phyloP scores from a whole-genome alignment of 2,329 filamentous ascomycete species.

The Tolypocladium ophioglossoides region DNA sequence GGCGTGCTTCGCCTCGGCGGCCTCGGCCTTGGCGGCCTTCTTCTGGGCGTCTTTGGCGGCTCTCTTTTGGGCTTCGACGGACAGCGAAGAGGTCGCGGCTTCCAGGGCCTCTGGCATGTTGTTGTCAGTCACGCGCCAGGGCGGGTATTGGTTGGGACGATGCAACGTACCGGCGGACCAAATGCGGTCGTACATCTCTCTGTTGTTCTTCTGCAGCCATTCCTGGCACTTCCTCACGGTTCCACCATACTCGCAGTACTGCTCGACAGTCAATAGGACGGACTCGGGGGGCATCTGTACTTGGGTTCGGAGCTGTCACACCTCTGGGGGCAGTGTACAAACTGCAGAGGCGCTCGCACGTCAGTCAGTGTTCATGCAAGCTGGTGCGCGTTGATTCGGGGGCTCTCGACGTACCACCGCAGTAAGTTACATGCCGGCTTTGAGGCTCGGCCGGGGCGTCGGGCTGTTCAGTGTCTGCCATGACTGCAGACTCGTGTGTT shows the following conservation, averaged over 20 bases:
- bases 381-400: not conserved
- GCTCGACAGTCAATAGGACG: conserved; percentile 19
- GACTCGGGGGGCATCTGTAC: not conserved
- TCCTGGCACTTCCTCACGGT: conserved; percentile 95
- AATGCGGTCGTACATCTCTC: conserved; percentile 63
- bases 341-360: conserved; percentile 28
- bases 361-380: conserved; percentile 2
- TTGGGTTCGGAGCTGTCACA: conserved; percentile 20
- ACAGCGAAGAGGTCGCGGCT: conserved; percentile 76
- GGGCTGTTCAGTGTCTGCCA: conserved; percentile 43
- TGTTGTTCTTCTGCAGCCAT: conserved; percentile 73
- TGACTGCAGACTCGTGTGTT: conserved; percentile 20
- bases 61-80: conserved; percentile 84
- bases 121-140: not conserved
- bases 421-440: conserved; percentile 43
- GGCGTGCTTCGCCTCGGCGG: conserved; percentile 71
- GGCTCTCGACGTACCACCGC: conserved; percentile 38
- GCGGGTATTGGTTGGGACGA: not conserved
- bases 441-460: conserved; percentile 36
- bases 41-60: conserved; percentile 94
- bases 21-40: conserved; percentile 89
- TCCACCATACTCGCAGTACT: conserved; percentile 99
- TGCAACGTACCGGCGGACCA: conserved; percentile 67
- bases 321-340: conserved; percentile 56
- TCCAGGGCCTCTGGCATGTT: conserved; percentile 57